Conservation (phyloP, 495 filamentous ascomycete genomes). For the Aspergillus nidulans region DNA sequence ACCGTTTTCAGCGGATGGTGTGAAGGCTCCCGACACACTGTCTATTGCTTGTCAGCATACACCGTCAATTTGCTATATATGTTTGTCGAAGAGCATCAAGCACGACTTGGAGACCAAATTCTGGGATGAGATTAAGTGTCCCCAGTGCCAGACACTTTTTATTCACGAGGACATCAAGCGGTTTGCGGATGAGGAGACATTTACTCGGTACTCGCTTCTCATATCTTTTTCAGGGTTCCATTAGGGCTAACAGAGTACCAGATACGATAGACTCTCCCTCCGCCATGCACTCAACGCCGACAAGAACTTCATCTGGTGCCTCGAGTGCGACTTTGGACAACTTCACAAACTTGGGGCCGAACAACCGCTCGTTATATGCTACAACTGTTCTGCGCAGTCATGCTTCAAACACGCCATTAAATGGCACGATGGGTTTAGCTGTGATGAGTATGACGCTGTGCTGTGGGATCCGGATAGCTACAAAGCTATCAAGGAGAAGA, state of each 20-base stretch:
- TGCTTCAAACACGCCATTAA: slow-evolving; percentile 15
- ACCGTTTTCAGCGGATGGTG: not conserved
- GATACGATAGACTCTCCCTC: slow-evolving; percentile 9
- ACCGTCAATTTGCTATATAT: slow-evolving; percentile 3
- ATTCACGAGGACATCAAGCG: slow-evolving; percentile 8
- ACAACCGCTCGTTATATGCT: slow-evolving; percentile 5
- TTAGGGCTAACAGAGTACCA: not conserved
- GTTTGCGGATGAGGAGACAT: slow-evolving; percentile 9
- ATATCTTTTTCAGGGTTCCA: not conserved
- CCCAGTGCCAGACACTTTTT: slow-evolving; percentile 7
- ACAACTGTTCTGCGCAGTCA: not conserved
- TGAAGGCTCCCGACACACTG: not conserved
- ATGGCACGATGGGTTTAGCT: slow-evolving; percentile 14
- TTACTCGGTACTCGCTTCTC: not conserved
- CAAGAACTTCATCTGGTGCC: slow-evolving; percentile 15
- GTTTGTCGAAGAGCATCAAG: slow-evolving; percentile 12
- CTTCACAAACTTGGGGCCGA: slow-evolving; percentile 4
- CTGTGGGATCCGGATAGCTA: slow-evolving; percentile 14
- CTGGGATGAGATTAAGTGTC: slow-evolving; percentile 15
- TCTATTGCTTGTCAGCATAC: slow-evolving; percentile 7
- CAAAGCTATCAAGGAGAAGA: slow-evolving; percentile 2
- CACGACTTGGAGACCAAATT: slow-evolving; percentile 11
- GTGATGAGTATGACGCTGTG: slow-evolving; percentile 13
- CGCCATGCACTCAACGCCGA: slow-evolving; percentile 7
- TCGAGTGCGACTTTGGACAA: slow-evolving; percentile 11